Base-by-base conservation (phyloP, 176 grass and related monocot species). In the Ampelocalamus luodianensis region DNA sequence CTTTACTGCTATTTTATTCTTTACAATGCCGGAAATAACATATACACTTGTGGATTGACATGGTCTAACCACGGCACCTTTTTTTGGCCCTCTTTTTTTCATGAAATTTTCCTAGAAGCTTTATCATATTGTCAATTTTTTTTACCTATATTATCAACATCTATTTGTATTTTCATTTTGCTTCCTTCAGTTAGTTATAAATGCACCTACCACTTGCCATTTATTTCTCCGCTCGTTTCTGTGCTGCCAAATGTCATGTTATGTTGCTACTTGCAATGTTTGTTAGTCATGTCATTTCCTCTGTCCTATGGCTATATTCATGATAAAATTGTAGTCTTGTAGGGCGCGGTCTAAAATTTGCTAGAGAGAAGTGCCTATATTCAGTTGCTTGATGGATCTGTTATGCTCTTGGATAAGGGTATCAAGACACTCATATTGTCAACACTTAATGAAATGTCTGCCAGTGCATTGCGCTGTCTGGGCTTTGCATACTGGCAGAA, bases 401-500 rank as follows among this genome's bases (percentile, higher is more conserved):
- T 98, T 76, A 87, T 88, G 79, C 85, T 86, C 26, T 84, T 98
- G 80, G 92, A 98, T 87, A 92, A 93, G 46, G 78, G 85, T 27
- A 83, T 85, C 43, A 95, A 89, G 74, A 63, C 87, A 4, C 82
- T 92, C 3, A 89, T 98, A 79, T 79, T 93, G 80, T 85, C 82
- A 49, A 87, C 81, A 44, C 86, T 98, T 1, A 53, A 72, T 71
- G 89, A 91, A 77, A 98, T 98, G 93, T 93, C 92, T 40, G 88
- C 87, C 39, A 81, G 92, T 88, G 96, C 92, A 72, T 90, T 98
- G 80, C 93, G 91, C 37, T 98, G 93, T 71, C 88, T 98, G 83
- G 96, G 91, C 22, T 95, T 98, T 90, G 96, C 96, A 62, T 98
- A 94, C 65, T 95, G 95, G 89, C 91, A 98, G 13, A 89, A 98